These are phyloP conservation scores for Debaryomyces psychrophilus DNA, from an alignment of 1,139 yeast genomes.

Conservation along the genomic window DNA sequence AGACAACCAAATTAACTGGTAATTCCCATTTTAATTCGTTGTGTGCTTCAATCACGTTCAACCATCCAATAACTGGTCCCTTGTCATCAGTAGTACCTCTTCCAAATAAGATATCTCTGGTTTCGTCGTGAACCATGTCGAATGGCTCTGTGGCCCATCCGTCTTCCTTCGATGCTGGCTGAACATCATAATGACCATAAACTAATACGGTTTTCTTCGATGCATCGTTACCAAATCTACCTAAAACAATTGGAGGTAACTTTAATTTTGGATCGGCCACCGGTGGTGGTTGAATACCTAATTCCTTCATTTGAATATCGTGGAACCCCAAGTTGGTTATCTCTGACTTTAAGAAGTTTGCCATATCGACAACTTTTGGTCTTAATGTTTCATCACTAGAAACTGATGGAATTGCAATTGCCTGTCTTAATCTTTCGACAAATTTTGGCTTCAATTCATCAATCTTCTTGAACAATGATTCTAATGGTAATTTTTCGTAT, in stretches of 20 bases:
- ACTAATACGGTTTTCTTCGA: slow-evolving; percentile 82
- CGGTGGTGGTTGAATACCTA: slow-evolving; percentile 91
- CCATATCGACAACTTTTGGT: slow-evolving; percentile 86
- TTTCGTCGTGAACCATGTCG: slow-evolving; percentile 58
- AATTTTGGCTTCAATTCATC: slow-evolving; percentile 72
- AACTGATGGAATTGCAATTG: slow-evolving; percentile 93
- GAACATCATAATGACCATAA: slow-evolving; percentile 97
- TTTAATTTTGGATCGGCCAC: slow-evolving; percentile 63
- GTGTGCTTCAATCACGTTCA: slow-evolving; percentile 90
- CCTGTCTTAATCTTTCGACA: slow-evolving; percentile 69
- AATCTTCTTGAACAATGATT: slow-evolving; percentile 58
- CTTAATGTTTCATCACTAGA: slow-evolving; percentile 87
- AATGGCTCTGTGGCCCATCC: slow-evolving; percentile 98
- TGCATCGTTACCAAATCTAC: slow-evolving; percentile 82
- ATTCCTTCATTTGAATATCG: slow-evolving; percentile 78
- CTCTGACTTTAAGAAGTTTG: slow-evolving; percentile 74
- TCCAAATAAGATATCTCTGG: slow-evolving; percentile 71
- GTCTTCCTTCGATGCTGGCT: slow-evolving; percentile 89
- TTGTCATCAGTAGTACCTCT: slow-evolving; percentile 98
- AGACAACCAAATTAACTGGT: slow-evolving; percentile 89
- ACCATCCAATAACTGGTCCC: slow-evolving; percentile 98
- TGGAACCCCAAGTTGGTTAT: slow-evolving; percentile 72
- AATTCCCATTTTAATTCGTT: slow-evolving; percentile 79
- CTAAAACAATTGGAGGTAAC: slow-evolving; percentile 91
- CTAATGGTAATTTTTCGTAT: slow-evolving; percentile 46